Percentiles rank a stretch among this genome's conserved stretches.
Evolutionary conservation across 257 asterid genomes (phyloP).

Genomic region (Solanum raphanifolium): DNA sequence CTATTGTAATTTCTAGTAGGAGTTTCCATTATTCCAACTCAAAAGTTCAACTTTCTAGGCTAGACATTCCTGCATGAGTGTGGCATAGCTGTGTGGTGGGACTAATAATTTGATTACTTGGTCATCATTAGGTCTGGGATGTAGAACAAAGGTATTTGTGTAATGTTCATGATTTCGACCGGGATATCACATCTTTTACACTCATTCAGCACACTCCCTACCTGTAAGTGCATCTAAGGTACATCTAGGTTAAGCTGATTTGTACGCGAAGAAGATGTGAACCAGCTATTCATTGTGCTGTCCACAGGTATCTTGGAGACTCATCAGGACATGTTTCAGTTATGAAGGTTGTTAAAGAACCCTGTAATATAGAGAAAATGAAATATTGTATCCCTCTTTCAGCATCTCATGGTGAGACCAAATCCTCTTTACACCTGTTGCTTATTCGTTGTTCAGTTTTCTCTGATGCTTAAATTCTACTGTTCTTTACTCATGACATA

Average conservation of each 20-base stretch:
- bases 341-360: conserved; percentile 46
- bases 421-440: neutral
- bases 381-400: conserved; percentile 62
- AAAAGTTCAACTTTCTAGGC: neutral
- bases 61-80: neutral
- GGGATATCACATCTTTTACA: conserved; percentile 54
- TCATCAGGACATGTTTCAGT: conserved; percentile 56
- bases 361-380: conserved; percentile 46
- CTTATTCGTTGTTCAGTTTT: neutral
- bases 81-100: neutral
- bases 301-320: conserved; percentile 75
- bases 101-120: neutral
- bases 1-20: neutral
- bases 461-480: neutral
- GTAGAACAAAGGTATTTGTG: conserved; percentile 46
- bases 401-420: conserved; percentile 58
- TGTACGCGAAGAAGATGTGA: neutral
- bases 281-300: neutral
- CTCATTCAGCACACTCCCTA: conserved; percentile 52
- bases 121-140: conserved; percentile 73
- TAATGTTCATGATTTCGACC: conserved; percentile 38
- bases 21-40: neutral
- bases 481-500: neutral
- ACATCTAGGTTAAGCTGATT: neutral
- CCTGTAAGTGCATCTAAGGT: conserved; percentile 35